phyloP scores from a whole-genome alignment of 2,329 filamentous ascomycete genomes.

The Sporothrix luriei region DNA sequence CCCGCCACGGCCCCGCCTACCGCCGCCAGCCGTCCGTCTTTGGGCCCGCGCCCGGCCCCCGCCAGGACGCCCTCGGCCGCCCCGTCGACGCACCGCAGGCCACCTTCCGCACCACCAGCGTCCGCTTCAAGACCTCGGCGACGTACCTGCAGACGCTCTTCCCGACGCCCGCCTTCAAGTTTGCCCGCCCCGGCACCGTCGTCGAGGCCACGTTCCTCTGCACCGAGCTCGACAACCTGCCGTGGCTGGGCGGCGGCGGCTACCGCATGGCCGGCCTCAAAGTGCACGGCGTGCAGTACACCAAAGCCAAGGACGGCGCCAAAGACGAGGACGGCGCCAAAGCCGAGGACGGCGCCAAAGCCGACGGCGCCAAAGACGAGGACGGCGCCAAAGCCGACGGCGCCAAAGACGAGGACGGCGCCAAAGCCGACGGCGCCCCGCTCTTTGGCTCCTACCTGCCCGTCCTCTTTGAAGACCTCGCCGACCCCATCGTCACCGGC shows the following conservation, averaged over 20 bases:
- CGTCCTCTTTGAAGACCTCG: not conserved
- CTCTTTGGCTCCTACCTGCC: constrained; percentile 5
- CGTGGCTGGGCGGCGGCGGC: not conserved
- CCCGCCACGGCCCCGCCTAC: not conserved
- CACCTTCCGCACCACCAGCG: not conserved
- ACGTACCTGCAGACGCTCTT: constrained; percentile 5
- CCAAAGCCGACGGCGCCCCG: not conserved
- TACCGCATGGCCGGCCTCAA: not conserved
- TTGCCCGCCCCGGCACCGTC: not conserved
- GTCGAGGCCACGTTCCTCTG: not conserved
- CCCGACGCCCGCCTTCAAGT: not conserved
- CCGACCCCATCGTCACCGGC: constrained; percentile 10
- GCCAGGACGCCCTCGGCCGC: not conserved
- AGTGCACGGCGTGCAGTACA: constrained; percentile 9
- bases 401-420: no score
- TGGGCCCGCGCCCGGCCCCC: not conserved
- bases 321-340: not conserved
- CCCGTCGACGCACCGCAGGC: not conserved
- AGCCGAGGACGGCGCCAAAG: not conserved
- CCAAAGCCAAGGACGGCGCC: not conserved
- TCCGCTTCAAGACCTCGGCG: constrained; percentile 1
- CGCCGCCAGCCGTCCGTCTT: not conserved
- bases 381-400: not conserved
- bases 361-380: not conserved
- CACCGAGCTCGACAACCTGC: not conserved